phyloP scores from a whole-genome alignment of 371 early-diverging fungal genomes.

The Mucor circinelloides region DNA sequence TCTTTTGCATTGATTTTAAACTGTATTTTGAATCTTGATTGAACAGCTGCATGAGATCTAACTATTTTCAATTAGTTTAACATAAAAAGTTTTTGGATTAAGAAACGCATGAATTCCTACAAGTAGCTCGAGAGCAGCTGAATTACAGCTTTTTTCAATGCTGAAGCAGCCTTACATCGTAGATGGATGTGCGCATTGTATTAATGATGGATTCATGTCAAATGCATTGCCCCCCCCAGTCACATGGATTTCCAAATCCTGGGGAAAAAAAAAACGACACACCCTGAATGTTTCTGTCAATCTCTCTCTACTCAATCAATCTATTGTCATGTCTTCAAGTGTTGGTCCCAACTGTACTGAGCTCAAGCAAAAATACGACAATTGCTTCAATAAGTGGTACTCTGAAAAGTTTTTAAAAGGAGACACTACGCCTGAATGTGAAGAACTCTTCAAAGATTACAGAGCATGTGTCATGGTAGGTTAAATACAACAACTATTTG shows the following conservation, averaged over 20 bases:
- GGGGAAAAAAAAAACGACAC: background rate
- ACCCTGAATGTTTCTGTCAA: background rate
- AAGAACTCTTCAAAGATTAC: constrained; percentile 84
- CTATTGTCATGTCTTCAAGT: constrained; percentile 62
- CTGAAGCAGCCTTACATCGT: too few relatives aligned
- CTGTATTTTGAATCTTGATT: too few relatives aligned
- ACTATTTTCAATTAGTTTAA: too few relatives aligned
- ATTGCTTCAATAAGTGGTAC: constrained; percentile 95
- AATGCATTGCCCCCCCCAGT: background rate
- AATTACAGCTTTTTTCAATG: too few relatives aligned
- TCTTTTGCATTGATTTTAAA: too few relatives aligned
- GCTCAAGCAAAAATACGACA: constrained; percentile 89
- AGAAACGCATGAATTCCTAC: too few relatives aligned
- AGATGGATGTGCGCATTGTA: too few relatives aligned
- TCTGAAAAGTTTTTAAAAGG: constrained; percentile 92
- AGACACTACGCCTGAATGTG: constrained; percentile 78
- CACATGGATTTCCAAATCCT: background rate
- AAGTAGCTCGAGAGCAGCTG: too few relatives aligned
- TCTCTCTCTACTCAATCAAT: background rate
- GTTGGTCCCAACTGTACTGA: constrained; percentile 85
- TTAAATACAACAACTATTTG: background rate
- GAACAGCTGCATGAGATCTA: too few relatives aligned
- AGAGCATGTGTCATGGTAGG: constrained; percentile 82
- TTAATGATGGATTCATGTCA: background rate
- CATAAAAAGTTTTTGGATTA: too few relatives aligned